Base-by-base conservation (phyloP, 176 grass and related monocot genomes). In the Puccinellia tenuiflora region DNA sequence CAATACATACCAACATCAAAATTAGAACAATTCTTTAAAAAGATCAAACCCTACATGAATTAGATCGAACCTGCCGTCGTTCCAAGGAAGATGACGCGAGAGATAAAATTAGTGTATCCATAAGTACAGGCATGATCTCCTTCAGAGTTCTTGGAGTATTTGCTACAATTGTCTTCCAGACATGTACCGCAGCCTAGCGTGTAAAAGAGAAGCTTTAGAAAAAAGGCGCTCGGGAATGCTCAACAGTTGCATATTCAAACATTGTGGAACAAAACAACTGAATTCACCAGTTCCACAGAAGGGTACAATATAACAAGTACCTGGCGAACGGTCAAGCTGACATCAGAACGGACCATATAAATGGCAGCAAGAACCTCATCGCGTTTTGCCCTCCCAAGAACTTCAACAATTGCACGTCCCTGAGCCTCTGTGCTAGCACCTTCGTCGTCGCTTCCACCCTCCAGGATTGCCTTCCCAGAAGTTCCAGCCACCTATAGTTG, bases 291-390 rank as follows among this genome's bases (percentile, higher is more conserved):
- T 83, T 43, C n/a, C 73, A 67, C 29, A 77, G 7, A 69, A 60
- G 26, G 9, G 34, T 47, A 76, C 43, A 68, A 54, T 61, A 40
- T 16, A 66, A 5, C 35, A 81, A 18, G 47, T 95, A 98, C 96
- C 96, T 95, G 96, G n/a, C 92, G 92, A 42, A 98, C 96, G 3
- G 89, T 89, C 83, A 95, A 88, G 85, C 96, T 95, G 73, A 98
- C 91, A 92, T 98, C 96, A 86, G 88, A 92, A 54, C 96, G 92
- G 72, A 95, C 96, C 96, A 98, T 98, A 89, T 98, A 98, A 90
- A 98, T 62, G 76, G 96, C 96, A 90, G 96, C 92, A 91, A 98
- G 92, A 86, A 98, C 89, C 89, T 98, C 92, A 75, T 98, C 93
- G 14, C 92, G 88, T 67, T 98, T 98, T 47, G 90, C 91, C 68